Percentiles rank a stretch among this genome's conserved stretches.
These are phyloP conservation scores for Spongispora temasekensis DNA, from an alignment of 1,284 basidiomycete species.

Conservation along the genomic window DNA sequence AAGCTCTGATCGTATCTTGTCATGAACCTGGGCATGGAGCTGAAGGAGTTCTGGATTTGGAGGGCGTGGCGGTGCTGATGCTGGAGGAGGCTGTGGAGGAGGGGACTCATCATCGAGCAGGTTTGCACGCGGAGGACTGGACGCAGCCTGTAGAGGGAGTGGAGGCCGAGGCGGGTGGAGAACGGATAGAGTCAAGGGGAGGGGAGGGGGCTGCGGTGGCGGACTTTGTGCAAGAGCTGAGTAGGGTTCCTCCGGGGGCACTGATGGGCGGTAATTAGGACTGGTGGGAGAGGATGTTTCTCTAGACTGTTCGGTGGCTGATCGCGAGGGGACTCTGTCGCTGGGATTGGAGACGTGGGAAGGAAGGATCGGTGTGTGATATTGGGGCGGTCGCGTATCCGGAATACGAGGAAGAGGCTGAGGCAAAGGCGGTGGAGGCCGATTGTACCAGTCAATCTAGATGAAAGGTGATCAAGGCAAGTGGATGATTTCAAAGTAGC, in stretches of 20 bases:
- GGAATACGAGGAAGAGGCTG: conserved; percentile 26
- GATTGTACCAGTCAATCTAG: conserved; percentile 36
- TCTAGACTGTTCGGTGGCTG: conserved; percentile 23
- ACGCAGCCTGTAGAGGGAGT: conserved; percentile 25
- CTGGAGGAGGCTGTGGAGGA: conserved; percentile 30
- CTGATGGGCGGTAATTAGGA: conserved; percentile 35
- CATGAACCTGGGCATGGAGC: conserved; percentile 81
- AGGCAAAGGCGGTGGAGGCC: conserved; percentile 45
- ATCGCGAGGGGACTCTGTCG: conserved; percentile 27
- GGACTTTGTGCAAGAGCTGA: conserved; percentile 22
- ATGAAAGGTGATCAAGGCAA: conserved; percentile 10
- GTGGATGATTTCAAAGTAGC: conserved; percentile 1
- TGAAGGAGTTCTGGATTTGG: conserved; percentile 86
- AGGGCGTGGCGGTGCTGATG: conserved; percentile 73
- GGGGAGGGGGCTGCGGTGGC: conserved; percentile 17
- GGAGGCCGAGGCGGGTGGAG: conserved; percentile 25
- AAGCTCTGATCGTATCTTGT: conserved; percentile 73
- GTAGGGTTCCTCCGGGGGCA: conserved; percentile 24
- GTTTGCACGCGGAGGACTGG: conserved; percentile 42
- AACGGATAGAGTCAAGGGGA: conserved; percentile 13
- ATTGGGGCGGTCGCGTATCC: conserved; percentile 33
- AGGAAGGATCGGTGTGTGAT: conserved; percentile 25
- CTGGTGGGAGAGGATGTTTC: conserved; percentile 22
- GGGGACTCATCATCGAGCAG: conserved; percentile 53
- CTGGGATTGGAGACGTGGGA: conserved; percentile 11